phyloP scores from a whole-genome alignment of 768 basidiomycete species.

The Agaricus blazei region DNA sequence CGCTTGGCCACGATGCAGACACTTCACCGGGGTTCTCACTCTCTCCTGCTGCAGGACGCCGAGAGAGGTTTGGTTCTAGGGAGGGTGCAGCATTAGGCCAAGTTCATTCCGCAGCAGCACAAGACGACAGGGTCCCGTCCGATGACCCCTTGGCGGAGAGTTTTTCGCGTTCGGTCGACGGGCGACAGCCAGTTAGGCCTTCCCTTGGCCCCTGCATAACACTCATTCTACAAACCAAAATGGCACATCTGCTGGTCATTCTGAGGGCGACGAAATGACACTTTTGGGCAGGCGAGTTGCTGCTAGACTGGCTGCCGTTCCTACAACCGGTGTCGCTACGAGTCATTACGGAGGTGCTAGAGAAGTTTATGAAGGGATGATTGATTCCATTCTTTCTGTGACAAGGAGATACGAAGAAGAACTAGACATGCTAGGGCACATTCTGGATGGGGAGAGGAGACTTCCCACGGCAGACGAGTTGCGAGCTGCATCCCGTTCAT shows the following conservation, averaged over 20 bases:
- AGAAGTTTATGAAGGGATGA: constrained; percentile 4
- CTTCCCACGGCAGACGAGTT: neutral
- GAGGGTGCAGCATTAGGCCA: constrained; percentile 5
- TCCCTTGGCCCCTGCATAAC: neutral
- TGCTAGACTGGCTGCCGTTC: constrained; percentile 27
- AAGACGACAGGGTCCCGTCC: neutral
- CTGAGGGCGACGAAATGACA: constrained; percentile 31
- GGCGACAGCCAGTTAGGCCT: neutral
- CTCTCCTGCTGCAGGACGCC: neutral
- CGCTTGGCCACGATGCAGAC: constrained; percentile 35
- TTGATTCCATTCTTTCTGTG: constrained; percentile 7
- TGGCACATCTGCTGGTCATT: constrained; percentile 17
- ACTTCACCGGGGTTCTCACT: constrained; percentile 11
- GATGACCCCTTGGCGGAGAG: neutral
- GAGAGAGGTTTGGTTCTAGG: neutral
- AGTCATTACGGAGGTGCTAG: constrained; percentile 6
- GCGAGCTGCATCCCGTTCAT: neutral
- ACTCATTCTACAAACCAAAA: neutral
- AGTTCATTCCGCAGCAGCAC: neutral
- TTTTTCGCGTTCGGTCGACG: neutral
- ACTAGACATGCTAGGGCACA: constrained; percentile 1
- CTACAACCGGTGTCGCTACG: constrained; percentile 10
- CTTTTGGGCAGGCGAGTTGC: constrained; percentile 35
- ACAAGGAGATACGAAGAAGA: constrained; percentile 9
- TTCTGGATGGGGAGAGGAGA: neutral